These are phyloP conservation scores for Geoglossum glabrum DNA, from an alignment of 495 filamentous ascomycete genomes.

Conservation along the genomic window DNA sequence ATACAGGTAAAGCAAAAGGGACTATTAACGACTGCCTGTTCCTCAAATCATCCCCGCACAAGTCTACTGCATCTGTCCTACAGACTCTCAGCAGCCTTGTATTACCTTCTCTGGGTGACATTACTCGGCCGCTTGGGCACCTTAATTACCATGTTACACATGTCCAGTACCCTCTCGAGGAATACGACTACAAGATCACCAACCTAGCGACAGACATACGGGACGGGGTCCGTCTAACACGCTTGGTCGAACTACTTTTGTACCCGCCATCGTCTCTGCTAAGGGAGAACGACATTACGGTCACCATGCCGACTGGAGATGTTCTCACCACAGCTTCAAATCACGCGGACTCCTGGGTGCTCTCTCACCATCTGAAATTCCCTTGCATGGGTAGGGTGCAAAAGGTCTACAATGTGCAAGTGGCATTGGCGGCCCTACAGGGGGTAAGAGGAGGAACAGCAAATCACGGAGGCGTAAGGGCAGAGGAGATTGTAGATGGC, in stretches of 20 bases:
- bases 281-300: conserved; percentile 14
- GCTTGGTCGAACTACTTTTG: conserved; percentile 39
- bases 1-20: conserved; percentile 26
- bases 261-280: conserved; percentile 18
- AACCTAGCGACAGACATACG: conserved; percentile 46
- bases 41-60: conserved; percentile 27
- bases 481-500: conserved; percentile 46
- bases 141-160: conserved; percentile 33
- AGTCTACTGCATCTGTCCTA: conserved; percentile 34
- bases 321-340: conserved; percentile 16
- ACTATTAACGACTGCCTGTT: conserved; percentile 24
- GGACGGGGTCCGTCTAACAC: conserved; percentile 39
- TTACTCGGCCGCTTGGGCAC: conserved; percentile 31
- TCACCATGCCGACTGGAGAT: conserved; percentile 20
- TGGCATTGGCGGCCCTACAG: conserved; percentile 34
- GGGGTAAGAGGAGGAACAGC: conserved; percentile 19
- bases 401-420: conserved; percentile 39
- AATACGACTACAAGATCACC: conserved; percentile 34
- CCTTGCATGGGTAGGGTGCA: conserved; percentile 35
- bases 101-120: conserved; percentile 39
- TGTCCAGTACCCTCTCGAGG: conserved; percentile 35
- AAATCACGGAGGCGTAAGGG: conserved; percentile 22
- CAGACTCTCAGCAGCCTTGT: conserved; percentile 30
- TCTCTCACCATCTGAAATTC: conserved; percentile 39
- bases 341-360: conserved; percentile 17